These are phyloP conservation scores for Azolla pinnata DNA, from an alignment of 75 land plant genomes.

Conservation along the genomic window DNA sequence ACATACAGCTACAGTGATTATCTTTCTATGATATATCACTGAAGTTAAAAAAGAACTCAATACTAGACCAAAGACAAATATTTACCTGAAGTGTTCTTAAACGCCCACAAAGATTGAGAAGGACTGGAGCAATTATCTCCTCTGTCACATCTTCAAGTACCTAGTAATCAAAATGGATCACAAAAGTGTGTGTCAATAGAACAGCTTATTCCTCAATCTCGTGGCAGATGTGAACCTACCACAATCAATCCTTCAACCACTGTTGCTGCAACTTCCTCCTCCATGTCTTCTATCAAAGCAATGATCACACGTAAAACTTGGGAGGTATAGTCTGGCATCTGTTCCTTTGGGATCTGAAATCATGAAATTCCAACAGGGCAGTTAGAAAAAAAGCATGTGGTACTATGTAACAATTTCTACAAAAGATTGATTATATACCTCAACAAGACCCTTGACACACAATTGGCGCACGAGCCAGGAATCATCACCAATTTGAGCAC, in stretches of 20 bases:
- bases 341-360: constrained; percentile 60
- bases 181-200: no score
- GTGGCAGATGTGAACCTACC: constrained; percentile 23
- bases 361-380: not conserved
- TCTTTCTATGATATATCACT: no score
- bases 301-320: constrained; percentile 82
- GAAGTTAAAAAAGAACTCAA: no score
- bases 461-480: constrained; percentile 76
- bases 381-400: not conserved
- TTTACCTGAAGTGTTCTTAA: constrained; percentile 85
- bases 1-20: no score
- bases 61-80: no score
- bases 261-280: constrained; percentile 70
- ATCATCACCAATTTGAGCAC: constrained; percentile 82
- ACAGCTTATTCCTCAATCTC: not conserved
- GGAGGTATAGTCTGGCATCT: constrained; percentile 44
- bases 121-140: constrained; percentile 65
- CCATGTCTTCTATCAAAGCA: constrained; percentile 79
- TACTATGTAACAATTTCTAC: not conserved
- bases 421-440: constrained; percentile 40
- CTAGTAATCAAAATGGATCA: constrained; percentile 14
- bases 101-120: constrained; percentile 66
- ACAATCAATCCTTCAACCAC: constrained; percentile 64
- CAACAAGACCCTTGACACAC: constrained; percentile 77
- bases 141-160: constrained; percentile 52